phyloP scores from a whole-genome alignment of 2,329 filamentous ascomycete genomes.

The Sarocladium kiliense region DNA sequence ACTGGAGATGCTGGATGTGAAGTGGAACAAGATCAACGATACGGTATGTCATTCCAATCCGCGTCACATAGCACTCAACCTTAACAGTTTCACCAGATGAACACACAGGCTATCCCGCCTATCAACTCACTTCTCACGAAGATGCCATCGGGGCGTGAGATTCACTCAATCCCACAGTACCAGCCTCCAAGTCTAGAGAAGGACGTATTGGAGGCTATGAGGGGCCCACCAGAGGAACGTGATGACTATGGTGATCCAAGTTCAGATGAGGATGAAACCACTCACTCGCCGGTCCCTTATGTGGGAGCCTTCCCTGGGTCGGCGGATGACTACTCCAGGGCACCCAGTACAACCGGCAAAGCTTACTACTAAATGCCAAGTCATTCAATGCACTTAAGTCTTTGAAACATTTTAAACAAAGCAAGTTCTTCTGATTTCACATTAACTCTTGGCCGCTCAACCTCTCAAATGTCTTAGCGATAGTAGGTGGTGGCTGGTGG shows the following conservation, averaged over 20 bases:
- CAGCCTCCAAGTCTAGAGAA: conserved; percentile 59
- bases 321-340: conserved; percentile 29
- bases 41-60: conserved; percentile 52
- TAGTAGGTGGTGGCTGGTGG: neutral
- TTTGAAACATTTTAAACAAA: neutral
- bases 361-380: conserved; percentile 27
- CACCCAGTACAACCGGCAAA: conserved; percentile 20
- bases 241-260: conserved; percentile 30
- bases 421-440: neutral
- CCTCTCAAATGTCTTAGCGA: conserved; percentile 14
- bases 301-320: conserved; percentile 49
- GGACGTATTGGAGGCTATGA: conserved; percentile 58
- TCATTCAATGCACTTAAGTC: neutral
- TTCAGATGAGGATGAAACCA: conserved; percentile 31
- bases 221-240: conserved; percentile 29
- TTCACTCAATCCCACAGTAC: conserved; percentile 68
- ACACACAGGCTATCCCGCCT: conserved; percentile 71
- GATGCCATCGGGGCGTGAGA: conserved; percentile 85
- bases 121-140: conserved; percentile 66
- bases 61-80: neutral
- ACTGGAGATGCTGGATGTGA: conserved; percentile 77
- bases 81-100: conserved; percentile 50
- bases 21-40: conserved; percentile 92
- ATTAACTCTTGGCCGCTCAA: too few relatives aligned
- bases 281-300: conserved; percentile 23